Percentiles rank a stretch among this genome's conserved stretches.
These are phyloP conservation scores for Antitrichia curtipendula DNA, from an alignment of 225 moss, liverwort and hornwort genomes.

Conservation along the genomic window DNA sequence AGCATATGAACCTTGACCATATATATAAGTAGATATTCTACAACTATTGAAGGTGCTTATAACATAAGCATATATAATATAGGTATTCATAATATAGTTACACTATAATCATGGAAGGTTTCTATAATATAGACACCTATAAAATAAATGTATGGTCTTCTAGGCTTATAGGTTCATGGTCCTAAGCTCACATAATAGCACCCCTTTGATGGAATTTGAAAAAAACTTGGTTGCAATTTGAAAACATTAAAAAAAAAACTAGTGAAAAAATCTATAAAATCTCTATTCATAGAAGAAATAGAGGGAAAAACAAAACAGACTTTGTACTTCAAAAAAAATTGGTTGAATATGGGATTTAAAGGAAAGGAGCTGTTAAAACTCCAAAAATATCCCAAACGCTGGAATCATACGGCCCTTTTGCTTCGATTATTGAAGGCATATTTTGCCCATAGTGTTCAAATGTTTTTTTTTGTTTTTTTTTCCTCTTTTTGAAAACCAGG, in stretches of 20 bases:
- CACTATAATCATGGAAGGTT: too few relatives aligned
- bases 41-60: too few relatives aligned
- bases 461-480: background rate
- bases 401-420: background rate
- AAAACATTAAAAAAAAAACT: background rate
- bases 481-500: background rate
- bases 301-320: background rate
- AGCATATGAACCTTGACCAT: too few relatives aligned
- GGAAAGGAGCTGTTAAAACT: background rate
- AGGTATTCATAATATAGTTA: too few relatives aligned
- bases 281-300: background rate
- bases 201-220: background rate
- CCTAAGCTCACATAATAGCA: too few relatives aligned
- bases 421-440: background rate
- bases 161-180: too few relatives aligned
- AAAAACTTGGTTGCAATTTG: background rate
- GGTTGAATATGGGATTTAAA: background rate
- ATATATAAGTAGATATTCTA: too few relatives aligned
- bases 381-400: background rate
- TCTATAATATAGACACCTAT: too few relatives aligned
- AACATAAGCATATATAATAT: too few relatives aligned
- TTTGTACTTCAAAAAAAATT: fast-evolving
- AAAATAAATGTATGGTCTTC: too few relatives aligned
- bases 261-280: background rate
- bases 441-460: background rate